Evolutionary conservation across 257 asterid genomes (phyloP).

Genomic region (Vinca minor): DNA sequence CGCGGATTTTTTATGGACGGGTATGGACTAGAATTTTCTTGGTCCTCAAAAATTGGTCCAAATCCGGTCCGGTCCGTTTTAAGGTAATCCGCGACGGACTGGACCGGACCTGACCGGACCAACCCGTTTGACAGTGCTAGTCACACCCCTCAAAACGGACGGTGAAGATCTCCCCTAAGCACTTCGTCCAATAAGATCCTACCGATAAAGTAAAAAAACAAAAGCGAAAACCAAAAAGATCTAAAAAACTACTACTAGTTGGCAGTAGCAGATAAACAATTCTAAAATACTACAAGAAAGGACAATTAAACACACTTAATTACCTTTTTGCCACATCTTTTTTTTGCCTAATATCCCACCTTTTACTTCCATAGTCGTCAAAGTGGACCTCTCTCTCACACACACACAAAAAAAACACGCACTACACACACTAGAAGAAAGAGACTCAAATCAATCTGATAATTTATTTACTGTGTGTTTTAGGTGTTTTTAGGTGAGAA

Average conservation of each 20-base stretch:
- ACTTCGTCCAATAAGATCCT: not conserved
- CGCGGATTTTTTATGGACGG: too few relatives aligned
- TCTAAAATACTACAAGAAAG: not conserved
- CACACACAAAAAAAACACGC: not conserved
- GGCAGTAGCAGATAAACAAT: not conserved
- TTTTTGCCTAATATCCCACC: not conserved
- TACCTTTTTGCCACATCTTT: slow-evolving; percentile 5
- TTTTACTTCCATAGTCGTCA: slow-evolving; percentile 8
- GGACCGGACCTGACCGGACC: too few relatives aligned
- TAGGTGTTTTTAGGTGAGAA: not conserved
- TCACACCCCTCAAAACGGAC: not conserved
- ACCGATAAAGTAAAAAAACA: not conserved
- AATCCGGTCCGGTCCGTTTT: too few relatives aligned
- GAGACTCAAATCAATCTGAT: not conserved
- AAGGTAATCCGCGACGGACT: too few relatives aligned
- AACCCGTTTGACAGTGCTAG: too few relatives aligned
- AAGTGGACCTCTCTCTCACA: slow-evolving; percentile 5
- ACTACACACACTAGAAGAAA: not conserved
- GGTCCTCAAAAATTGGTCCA: too few relatives aligned
- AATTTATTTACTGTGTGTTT: not conserved
- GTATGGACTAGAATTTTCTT: too few relatives aligned
- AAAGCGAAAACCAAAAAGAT: slow-evolving; percentile 16
- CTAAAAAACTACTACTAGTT: not conserved
- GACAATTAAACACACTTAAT: not conserved
- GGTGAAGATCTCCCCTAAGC: slow-evolving; percentile 9